Percentiles rank a stretch among this genome's conserved stretches.
These are phyloP conservation scores for Penicillium turbatum DNA, from an alignment of 495 filamentous ascomycete species.

Conservation along the genomic window DNA sequence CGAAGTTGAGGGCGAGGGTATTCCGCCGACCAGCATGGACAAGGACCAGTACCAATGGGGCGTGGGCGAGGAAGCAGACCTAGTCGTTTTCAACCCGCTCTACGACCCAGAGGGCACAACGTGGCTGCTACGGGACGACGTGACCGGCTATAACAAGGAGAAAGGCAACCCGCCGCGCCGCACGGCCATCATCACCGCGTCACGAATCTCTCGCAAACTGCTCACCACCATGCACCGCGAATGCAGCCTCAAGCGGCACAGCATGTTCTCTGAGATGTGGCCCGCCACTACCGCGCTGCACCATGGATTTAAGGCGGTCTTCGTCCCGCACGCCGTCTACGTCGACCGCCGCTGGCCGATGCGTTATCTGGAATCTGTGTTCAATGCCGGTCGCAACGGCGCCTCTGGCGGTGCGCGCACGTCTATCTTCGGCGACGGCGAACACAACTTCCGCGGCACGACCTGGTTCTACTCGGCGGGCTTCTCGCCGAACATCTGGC, in stretches of 20 bases:
- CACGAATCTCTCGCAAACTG: conserved; percentile 75
- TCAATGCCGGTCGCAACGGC: conserved; percentile 83
- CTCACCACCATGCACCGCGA: conserved; percentile 87
- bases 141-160: conserved; percentile 79
- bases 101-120: conserved; percentile 87
- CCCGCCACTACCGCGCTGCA: conserved; percentile 80
- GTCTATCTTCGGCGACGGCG: conserved; percentile 75
- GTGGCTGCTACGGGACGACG: conserved; percentile 82
- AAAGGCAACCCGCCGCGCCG: conserved; percentile 70
- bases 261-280: conserved; percentile 97
- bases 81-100: conserved; percentile 89
- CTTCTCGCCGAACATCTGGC: conserved; percentile 78
- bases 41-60: conserved; percentile 85
- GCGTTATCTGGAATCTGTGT: conserved; percentile 69
- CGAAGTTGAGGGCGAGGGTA: conserved; percentile 63
- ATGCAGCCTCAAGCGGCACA: conserved; percentile 72
- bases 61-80: conserved; percentile 85
- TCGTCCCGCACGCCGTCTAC: conserved; percentile 84
- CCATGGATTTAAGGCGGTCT: conserved; percentile 94
- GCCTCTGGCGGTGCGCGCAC: conserved; percentile 68
- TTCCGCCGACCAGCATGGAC: conserved; percentile 66
- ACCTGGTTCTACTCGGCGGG: conserved; percentile 96
- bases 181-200: conserved; percentile 81
- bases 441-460: conserved; percentile 83
- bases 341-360: conserved; percentile 88